Percentiles rank a stretch among this genome's conserved stretches.
phyloP scores from a whole-genome alignment of 495 filamentous ascomycete species.

The Mytilinidion resinicola region DNA sequence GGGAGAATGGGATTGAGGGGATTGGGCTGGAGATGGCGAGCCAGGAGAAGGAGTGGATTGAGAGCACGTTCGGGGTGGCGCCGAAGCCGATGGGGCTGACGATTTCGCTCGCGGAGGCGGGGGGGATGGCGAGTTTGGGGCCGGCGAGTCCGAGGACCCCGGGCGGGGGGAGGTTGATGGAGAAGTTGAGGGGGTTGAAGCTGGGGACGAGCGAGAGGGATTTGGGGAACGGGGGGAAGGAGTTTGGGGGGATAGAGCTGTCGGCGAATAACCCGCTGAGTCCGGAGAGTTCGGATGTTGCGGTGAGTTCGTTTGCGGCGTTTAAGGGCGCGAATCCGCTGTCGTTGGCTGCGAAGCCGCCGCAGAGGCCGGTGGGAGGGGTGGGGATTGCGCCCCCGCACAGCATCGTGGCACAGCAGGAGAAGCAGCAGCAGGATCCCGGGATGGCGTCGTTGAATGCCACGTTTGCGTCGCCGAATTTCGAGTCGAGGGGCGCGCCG shows the following conservation, averaged over 20 bases:
- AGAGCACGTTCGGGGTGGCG: constrained; percentile 64
- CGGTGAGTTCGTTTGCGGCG: constrained; percentile 57
- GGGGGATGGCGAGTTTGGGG: constrained; percentile 30
- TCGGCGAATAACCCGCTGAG: constrained; percentile 63
- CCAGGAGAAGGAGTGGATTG: constrained; percentile 75
- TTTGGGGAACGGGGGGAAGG: constrained; percentile 46
- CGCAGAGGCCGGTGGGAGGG: constrained; percentile 29
- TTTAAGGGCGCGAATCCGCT: constrained; percentile 41
- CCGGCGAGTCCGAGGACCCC: constrained; percentile 45
- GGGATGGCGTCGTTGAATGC: constrained; percentile 40
- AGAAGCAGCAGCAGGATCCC: constrained; percentile 33
- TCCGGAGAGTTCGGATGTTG: constrained; percentile 57
- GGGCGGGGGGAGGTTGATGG: constrained; percentile 58
- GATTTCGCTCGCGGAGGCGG: constrained; percentile 28
- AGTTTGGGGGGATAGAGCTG: constrained; percentile 66
- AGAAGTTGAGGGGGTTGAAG: constrained; percentile 70
- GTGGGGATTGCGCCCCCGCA: constrained; percentile 37
- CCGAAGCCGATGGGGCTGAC: constrained; percentile 29
- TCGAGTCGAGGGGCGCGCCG: constrained; percentile 21
- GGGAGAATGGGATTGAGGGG: constrained; percentile 60
- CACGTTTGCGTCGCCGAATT: constrained; percentile 10
- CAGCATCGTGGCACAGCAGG: constrained; percentile 35
- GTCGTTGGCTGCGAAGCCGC: constrained; percentile 29
- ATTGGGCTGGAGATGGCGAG: constrained; percentile 74
- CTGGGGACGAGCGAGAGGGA: constrained; percentile 64